These are phyloP conservation scores for Suillus bovinus DNA, from an alignment of 768 basidiomycete species.

Conservation along the genomic window DNA sequence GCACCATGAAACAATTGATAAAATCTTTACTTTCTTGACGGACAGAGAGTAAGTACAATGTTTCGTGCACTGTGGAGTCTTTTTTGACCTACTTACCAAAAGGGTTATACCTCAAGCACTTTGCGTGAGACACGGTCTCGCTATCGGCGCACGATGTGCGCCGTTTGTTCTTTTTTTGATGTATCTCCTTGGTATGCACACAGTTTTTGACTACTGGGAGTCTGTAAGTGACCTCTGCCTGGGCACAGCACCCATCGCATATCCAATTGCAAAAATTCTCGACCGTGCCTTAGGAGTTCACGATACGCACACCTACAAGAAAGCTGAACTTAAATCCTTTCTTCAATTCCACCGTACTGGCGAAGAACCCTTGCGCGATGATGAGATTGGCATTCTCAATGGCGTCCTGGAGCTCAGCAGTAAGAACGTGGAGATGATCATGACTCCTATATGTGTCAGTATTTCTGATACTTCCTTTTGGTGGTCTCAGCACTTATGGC, in stretches of 20 bases:
- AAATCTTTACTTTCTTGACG: not conserved
- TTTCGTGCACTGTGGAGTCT: no score
- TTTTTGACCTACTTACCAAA: conserved; percentile 6
- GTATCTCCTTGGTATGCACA: conserved; percentile 49
- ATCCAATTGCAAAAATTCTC: conserved; percentile 67
- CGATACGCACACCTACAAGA: conserved; percentile 76
- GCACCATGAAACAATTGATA: not conserved
- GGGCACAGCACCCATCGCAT: conserved; percentile 72
- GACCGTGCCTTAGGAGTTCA: conserved; percentile 77
- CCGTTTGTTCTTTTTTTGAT: conserved; percentile 74
- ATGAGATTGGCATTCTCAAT: conserved; percentile 80
- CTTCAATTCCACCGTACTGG: conserved; percentile 78
- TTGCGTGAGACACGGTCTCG: conserved; percentile 74
- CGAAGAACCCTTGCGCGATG: conserved; percentile 72
- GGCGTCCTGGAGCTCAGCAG: conserved; percentile 77
- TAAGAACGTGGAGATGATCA: conserved; percentile 76
- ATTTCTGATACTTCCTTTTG: not conserved
- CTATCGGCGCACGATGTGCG: conserved; percentile 76
- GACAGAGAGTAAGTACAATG: not conserved
- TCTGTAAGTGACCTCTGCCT: not conserved
- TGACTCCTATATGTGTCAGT: conserved; percentile 74
- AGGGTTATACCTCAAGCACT: conserved; percentile 76
- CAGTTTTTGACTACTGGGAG: conserved; percentile 11
- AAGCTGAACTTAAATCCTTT: conserved; percentile 78
- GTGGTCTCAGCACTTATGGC: conserved; percentile 44